Percentiles rank a stretch among this genome's conserved stretches.
These are phyloP conservation scores for Rubia peregrina DNA, from an alignment of 305 asterid species.

Conservation along the genomic window DNA sequence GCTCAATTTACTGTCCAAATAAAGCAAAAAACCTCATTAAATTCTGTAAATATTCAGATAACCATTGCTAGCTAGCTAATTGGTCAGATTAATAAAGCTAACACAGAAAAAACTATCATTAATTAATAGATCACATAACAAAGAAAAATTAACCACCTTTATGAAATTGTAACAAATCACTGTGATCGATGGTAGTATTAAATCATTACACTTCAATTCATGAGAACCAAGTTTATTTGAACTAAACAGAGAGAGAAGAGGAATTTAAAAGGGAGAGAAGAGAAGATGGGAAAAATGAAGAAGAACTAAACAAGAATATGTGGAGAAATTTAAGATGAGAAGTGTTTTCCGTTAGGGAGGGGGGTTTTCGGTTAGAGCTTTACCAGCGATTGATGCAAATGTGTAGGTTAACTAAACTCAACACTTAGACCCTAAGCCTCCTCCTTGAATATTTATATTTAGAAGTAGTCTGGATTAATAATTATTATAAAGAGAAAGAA, in stretches of 20 bases:
- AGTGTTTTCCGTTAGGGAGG: conserved; percentile 63
- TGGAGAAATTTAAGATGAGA: conserved; percentile 27
- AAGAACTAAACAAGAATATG: conserved; percentile 24
- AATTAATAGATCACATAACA: background rate
- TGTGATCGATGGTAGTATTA: background rate
- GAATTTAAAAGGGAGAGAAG: background rate
- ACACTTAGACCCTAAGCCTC: too few species aligned
- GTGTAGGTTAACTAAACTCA: too few species aligned
- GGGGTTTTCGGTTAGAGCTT: conserved; percentile 55
- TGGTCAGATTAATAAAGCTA: background rate
- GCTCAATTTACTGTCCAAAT: background rate
- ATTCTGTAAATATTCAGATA: background rate
- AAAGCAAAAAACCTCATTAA: background rate
- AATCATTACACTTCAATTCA: background rate
- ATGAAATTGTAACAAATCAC: background rate
- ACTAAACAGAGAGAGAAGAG: too few species aligned
- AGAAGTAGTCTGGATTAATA: too few species aligned
- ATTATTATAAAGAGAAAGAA: too few species aligned
- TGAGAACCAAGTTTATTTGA: background rate
- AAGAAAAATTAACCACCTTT: too few species aligned
- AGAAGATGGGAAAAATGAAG: conserved; percentile 7
- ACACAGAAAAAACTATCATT: too few species aligned
- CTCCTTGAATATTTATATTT: too few species aligned
- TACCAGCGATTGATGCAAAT: background rate
- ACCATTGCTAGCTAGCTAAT: background rate